Conservation (phyloP, 2,329 filamentous ascomycete genomes). For the Fusarium mangiferae region DNA sequence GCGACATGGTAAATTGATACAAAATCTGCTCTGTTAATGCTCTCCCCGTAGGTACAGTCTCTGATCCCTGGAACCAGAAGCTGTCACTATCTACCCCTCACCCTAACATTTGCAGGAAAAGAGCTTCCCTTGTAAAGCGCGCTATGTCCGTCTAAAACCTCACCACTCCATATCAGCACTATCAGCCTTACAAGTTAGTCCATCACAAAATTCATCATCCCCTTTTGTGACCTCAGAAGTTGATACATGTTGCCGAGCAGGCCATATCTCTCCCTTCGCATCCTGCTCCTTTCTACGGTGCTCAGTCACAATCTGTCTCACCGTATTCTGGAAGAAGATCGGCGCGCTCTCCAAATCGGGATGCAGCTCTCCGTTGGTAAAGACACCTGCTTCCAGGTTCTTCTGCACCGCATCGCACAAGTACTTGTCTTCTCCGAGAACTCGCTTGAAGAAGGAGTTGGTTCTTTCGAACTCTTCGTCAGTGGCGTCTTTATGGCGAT, state of each 20-base stretch:
- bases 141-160: background rate
- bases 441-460: constrained; percentile 67
- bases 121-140: no score
- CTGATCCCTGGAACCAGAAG: fast-evolving
- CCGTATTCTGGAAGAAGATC: background rate
- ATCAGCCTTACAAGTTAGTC: background rate
- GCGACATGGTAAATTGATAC: fast-evolving
- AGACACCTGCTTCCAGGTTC: constrained; percentile 69
- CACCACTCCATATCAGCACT: background rate
- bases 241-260: background rate
- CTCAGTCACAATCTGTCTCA: background rate
- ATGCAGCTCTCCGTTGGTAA: constrained; percentile 3
- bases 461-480: constrained; percentile 67
- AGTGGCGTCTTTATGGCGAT: constrained; percentile 66
- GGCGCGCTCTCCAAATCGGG: constrained; percentile 5
- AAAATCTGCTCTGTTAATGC: background rate
- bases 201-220: background rate
- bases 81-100: background rate
- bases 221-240: background rate
- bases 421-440: constrained; percentile 68
- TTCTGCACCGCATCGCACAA: constrained; percentile 68
- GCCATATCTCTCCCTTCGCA: background rate
- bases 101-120: fast-evolving
- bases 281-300: background rate
- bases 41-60: fast-evolving